Evolutionary conservation across 2,329 filamentous ascomycete species (phyloP), one percentile per base, ranked within the genome.

Genomic region (Fusarium nurragi): DNA sequence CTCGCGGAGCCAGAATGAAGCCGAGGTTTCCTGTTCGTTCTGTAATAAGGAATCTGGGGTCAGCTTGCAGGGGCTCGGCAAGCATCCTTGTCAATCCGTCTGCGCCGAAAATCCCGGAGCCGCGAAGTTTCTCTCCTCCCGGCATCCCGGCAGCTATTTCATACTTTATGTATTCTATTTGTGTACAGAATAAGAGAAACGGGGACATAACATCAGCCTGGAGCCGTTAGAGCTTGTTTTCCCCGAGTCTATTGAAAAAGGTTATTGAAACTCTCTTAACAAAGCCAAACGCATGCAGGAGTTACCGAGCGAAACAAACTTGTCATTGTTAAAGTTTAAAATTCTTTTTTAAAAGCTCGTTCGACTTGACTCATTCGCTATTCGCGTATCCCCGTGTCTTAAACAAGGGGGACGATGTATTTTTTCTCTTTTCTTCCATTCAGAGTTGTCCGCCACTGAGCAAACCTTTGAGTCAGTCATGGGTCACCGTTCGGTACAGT

Each of bases 21-120:
- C 61, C 61, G 61, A 65, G 61, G 61, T 47, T n/a, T n/a, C n/a
- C n/a, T n/a, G n/a, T n/a, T n/a, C n/a, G n/a, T 23, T 60, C 48
- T 25, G 21, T 36, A 44, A 44, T 34, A 13, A 38, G 54, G 43
- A 65, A 65, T 65, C 62, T 56, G 62, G 62, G 61, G 62, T 65
- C 56, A 45, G 55, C 44, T 28, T 45, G 30, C 36, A 66, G 51
- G 53, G 32, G 51, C 49, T 49, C 41, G 21, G 39, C 12, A 44
- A 16, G 45, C 39, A 51, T 21, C 44, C 57, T 46, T 51, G 39
- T n/a, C 34, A 23, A 37, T 14, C 38, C 23, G 46, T 18, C 21
- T 41, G 19, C 25, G 39, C 47, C 38, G 19, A 53, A 34, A 49
- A 55, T 36, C 46, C 43, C 54, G 50, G 62, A 65, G 60, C 62